These are phyloP conservation scores for Auricularia cornea DNA, from an alignment of 768 basidiomycete species.

Conservation along the genomic window DNA sequence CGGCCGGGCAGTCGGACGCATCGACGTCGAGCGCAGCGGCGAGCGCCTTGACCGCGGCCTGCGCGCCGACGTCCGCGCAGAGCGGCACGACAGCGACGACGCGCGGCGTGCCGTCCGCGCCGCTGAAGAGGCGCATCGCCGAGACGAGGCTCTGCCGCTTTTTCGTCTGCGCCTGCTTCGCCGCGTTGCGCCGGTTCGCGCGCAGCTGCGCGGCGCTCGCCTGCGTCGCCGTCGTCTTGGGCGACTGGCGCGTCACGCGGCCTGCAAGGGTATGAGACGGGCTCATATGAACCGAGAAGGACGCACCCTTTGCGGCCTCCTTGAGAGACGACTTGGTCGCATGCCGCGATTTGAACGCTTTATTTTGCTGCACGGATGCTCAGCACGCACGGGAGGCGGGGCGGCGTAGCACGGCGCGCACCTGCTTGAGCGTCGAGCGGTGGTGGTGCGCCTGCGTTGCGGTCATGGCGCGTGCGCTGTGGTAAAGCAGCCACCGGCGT, in stretches of 20 bases:
- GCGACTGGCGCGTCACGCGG: slow-evolving; percentile 44
- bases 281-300: not conserved
- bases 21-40: slow-evolving; percentile 50
- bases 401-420: no score
- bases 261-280: slow-evolving; percentile 31
- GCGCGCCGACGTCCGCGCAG: slow-evolving; percentile 52
- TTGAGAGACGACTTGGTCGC: slow-evolving; percentile 78
- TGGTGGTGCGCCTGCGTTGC: slow-evolving; percentile 48
- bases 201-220: slow-evolving; percentile 59
- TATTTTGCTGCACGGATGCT: slow-evolving; percentile 74
- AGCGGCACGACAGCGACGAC: slow-evolving; percentile 86
- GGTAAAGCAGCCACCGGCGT: no score
- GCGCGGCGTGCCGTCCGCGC: slow-evolving; percentile 70
- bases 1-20: slow-evolving; percentile 41
- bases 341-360: slow-evolving; percentile 87
- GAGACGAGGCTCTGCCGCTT: slow-evolving; percentile 64
- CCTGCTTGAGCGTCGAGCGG: slow-evolving; percentile 82
- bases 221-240: slow-evolving; percentile 41
- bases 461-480: not conserved
- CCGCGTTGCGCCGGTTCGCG: slow-evolving; percentile 71
- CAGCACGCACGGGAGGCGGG: no score
- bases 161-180: slow-evolving; percentile 70
- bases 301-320: slow-evolving; percentile 72
- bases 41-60: slow-evolving; percentile 45
- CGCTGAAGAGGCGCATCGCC: slow-evolving; percentile 69